Base-by-base conservation (phyloP, 768 basidiomycete genomes). In the Psilocybe cubensis region DNA sequence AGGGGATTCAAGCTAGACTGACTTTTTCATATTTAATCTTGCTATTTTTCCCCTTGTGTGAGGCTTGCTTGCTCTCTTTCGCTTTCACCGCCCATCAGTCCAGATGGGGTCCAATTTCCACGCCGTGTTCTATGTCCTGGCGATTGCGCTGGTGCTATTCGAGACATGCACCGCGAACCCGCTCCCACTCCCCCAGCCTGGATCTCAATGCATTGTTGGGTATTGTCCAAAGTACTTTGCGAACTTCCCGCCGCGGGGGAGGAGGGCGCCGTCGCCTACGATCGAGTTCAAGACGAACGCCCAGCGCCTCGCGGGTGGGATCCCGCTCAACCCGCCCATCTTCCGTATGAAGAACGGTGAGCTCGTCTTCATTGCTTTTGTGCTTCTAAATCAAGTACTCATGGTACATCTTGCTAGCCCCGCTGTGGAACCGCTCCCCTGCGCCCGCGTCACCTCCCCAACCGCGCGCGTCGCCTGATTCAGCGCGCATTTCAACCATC, bases 181-280 rank as follows among this genome's bases (percentile, higher is more conserved):
- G 23, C 29, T 48, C 2, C 21, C 58, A 2, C 24, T 56, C 14
- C 58, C 54, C 6, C 48, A 40, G n/a, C 54, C 54, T 1, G 58
- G 58, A 5, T 27, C 18, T 7, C 50, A 56, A 35, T 61, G 59
- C 55, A 61, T 61, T 50, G n/a, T 60, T 11, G 54, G 43, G 24
- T 60, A 53, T 29, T 61, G 59, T 27, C 54, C 55, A 4, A 33
- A 28, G 21, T 35, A 29, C 12, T 61, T 54, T 40, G 59, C 59
- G 4, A n/a, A 33, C 28, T 61, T 61, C 33, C 54, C 59, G 27
- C 51, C 59, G 18, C 55, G 59, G 2, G 46, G 33, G 3, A 41
- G n/a, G 17, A 54, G 48, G 4, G 29, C n/a, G 2, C 42, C 54
- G 14, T 20, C 48, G 12, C 53, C 42, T 4, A 40, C 43, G 3